Evolutionary conservation across 1,284 basidiomycete species (phyloP).

Genomic region (Malassezia pachydermatis): DNA sequence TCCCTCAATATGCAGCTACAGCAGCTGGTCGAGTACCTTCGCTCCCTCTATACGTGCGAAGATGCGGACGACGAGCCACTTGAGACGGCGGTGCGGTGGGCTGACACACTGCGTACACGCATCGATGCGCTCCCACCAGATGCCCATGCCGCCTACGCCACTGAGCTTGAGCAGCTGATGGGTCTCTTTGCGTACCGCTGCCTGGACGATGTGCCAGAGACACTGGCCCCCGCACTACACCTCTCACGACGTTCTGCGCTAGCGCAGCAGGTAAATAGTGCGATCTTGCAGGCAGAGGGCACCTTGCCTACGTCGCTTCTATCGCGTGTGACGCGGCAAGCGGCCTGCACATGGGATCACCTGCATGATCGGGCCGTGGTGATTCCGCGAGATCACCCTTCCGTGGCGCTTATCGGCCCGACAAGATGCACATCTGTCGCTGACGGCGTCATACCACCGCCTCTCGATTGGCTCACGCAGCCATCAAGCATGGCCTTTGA

Average conservation of each 20-base stretch:
- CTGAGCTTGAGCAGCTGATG: conserved; percentile 63
- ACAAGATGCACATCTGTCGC: background rate
- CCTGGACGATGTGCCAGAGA: conserved; percentile 57
- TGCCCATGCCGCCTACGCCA: conserved; percentile 53
- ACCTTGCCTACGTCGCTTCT: conserved; percentile 52
- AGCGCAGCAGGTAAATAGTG: conserved; percentile 73
- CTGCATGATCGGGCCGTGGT: conserved; percentile 1
- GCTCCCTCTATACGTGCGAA: conserved; percentile 16
- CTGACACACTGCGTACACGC: conserved; percentile 29
- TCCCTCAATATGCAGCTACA: conserved; percentile 71
- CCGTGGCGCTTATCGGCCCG: background rate
- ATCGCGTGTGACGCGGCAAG: background rate
- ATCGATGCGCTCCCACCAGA: conserved; percentile 29
- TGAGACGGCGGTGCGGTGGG: conserved; percentile 28
- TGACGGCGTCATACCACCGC: background rate
- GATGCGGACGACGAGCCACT: conserved; percentile 21
- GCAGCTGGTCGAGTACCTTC: conserved; percentile 64
- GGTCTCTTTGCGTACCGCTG: conserved; percentile 61
- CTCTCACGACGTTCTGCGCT: conserved; percentile 64
- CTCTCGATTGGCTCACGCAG: too few relatives aligned
- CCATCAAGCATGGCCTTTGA: too few relatives aligned
- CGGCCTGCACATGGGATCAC: background rate
- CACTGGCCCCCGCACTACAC: conserved; percentile 60
- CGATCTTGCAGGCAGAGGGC: conserved; percentile 54
- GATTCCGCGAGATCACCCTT: conserved; percentile 1